phyloP scores from a whole-genome alignment of 805 yeast species.

The Starmerella apis region DNA sequence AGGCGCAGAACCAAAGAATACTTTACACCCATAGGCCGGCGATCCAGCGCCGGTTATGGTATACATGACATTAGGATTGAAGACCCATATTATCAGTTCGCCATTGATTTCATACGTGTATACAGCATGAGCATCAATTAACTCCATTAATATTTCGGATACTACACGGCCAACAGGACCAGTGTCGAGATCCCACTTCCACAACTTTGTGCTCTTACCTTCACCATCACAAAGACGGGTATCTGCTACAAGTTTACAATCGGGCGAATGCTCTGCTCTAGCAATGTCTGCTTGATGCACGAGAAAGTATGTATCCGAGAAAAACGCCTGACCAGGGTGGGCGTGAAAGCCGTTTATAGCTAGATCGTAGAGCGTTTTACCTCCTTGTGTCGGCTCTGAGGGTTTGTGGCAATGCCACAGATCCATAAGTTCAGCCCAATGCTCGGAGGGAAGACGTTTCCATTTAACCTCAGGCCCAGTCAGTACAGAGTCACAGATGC shows the following conservation, averaged over 20 bases:
- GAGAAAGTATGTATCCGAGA: conserved; percentile 50
- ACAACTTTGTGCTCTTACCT: conserved; percentile 30
- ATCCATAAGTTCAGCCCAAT: conserved; percentile 93
- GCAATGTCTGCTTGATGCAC: conserved; percentile 28
- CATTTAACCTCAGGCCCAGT: conserved; percentile 11
- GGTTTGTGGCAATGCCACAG: conserved; percentile 88
- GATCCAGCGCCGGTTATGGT: conserved; percentile 20
- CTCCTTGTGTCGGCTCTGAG: conserved; percentile 9
- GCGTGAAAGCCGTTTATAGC: conserved; percentile 34
- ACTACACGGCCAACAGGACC: conserved; percentile 7
- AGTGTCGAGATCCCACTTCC: conserved; percentile 46
- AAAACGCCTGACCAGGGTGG: conserved; percentile 34
- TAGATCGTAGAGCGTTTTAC: conserved; percentile 23
- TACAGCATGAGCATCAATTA: conserved; percentile 30
- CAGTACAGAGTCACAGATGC: not conserved
- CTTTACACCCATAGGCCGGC: conserved; percentile 35
- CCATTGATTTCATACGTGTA: conserved; percentile 26
- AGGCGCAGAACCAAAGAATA: conserved; percentile 36
- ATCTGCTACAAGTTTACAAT: not conserved
- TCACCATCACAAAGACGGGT: not conserved
- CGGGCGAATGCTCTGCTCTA: not conserved
- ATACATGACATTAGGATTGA: conserved; percentile 37
- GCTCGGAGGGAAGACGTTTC: conserved; percentile 74
- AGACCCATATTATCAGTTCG: conserved; percentile 38
- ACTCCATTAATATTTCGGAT: conserved; percentile 24